phyloP scores from a whole-genome alignment of 2,329 filamentous ascomycete genomes.

The Ascochyta pisi region DNA sequence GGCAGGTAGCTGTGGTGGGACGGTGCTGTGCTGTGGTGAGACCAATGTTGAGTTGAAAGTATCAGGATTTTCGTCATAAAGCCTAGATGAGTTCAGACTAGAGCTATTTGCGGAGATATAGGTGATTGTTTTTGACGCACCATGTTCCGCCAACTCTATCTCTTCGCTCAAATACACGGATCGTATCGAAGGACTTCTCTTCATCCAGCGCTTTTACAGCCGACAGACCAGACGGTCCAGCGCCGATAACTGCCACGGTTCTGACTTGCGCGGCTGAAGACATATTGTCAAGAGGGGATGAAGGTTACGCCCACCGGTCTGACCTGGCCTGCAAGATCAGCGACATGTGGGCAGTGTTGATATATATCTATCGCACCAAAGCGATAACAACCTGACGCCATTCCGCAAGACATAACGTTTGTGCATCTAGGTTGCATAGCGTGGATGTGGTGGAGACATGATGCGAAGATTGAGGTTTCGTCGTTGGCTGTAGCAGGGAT shows the following conservation, averaged over 20 bases:
- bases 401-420: slow-evolving; percentile 11
- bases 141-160: slow-evolving; percentile 68
- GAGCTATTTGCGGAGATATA: too few relatives aligned
- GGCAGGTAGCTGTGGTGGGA: slow-evolving; percentile 1
- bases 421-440: not conserved
- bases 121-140: slow-evolving; percentile 47
- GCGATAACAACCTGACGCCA: slow-evolving; percentile 6
- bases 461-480: not conserved
- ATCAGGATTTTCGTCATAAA: slow-evolving; percentile 24
- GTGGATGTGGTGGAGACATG: slow-evolving; percentile 4
- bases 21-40: not conserved
- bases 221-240: slow-evolving; percentile 6
- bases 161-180: slow-evolving; percentile 68
- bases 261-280: not conserved
- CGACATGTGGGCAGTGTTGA: too few relatives aligned
- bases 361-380: too few relatives aligned
- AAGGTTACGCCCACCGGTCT: too few relatives aligned
- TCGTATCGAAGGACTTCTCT: slow-evolving; percentile 61
- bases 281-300: not conserved
- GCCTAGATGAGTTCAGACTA: slow-evolving; percentile 13
- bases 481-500: slow-evolving; percentile 4
- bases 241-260: slow-evolving; percentile 8
- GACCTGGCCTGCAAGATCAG: not conserved
- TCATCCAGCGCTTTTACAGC: slow-evolving; percentile 12
- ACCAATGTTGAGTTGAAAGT: slow-evolving; percentile 3